Evolutionary conservation across 2,329 filamentous ascomycete species (phyloP), one percentile per base, ranked within the genome.

Genomic region (Sporothrix brunneoviolacea): DNA sequence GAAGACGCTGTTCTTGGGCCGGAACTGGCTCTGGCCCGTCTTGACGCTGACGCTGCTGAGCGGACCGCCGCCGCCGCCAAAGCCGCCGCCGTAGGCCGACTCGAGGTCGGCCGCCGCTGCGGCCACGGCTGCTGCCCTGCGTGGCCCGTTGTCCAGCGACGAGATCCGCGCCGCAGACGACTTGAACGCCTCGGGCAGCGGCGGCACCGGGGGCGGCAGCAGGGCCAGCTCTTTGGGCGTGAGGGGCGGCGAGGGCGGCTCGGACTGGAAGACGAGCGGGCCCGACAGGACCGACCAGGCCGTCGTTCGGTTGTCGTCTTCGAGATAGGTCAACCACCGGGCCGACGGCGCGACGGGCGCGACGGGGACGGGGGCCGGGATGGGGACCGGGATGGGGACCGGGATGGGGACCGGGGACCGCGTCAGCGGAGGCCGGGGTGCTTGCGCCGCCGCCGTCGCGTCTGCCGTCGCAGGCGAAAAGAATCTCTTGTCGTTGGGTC

Each of bases 1-100:
- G 53, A 70, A 68, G 22, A 70, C 67, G 57, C 65, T 65, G 50
- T 69, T 69, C 41, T 60, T 64, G 21, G 65, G 65, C 3, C 62
- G 58, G 5, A 49, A 49, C 7, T 47, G 47, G 22, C 40, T 40
- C 28, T 43, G 18, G 28, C 38, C 49, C 33, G 43, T 41, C 35
- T 46, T 15, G 4, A 53, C 37, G 47, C 54, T 41, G 52, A 8
- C 19, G 21, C 10, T 13, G 19, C 47, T 15, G 2, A 19, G 18
- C 7, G 28, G 28, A 13, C 15, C 28, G 16, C 24, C 40, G n/a
- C 35, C 18, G 22, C 12, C 36, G n/a, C n/a, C 46, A 21, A 33
- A 30, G 24, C 35, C 44, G 15, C 35, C 19, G 4, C 39, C 24
- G 22, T 50, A 50, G 1, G 38, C 47, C 7, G 47, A 50, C 16